Evolutionary conservation across 805 yeast species (phyloP), one percentile per base, ranked within the genome.

Genomic region (Starmerella floris): DNA sequence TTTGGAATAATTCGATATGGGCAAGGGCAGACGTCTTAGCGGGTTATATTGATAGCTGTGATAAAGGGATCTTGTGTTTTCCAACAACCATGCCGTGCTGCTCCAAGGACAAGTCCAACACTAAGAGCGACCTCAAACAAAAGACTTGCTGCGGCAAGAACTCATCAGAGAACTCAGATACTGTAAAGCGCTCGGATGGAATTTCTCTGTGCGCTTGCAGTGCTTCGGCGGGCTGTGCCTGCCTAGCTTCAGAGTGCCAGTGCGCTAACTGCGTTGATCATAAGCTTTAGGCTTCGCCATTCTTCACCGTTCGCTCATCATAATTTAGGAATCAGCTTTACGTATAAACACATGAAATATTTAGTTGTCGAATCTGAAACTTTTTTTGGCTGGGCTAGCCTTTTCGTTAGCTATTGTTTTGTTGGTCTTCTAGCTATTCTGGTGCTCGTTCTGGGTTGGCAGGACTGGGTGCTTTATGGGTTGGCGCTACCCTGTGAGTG

Each of bases 191-290:
- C 5, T 41, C 35, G 9, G 37, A 39, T n/a, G 50, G 50, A 13
- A 39, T 46, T 22, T 46, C 50, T 17, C 44, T 48, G 10, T 48
- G 52, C 23, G 45, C 41, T 6, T 48, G 52, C 44, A 43, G 45
- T 20, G 44, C 48, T 2, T 27, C 35, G 6, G 25, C 43, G 2
- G 46, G 45, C 11, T 48, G 52, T 37, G 45, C 40, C 6, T 48
- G 52, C 38, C 42, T 41, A 16, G 46, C 43, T 2, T 31, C 40
- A 23, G 52, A 45, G 31, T 48, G 52, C 44, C 39, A 48, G 35
- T 48, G 52, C 35, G 35, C 41, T 1, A 42, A 41, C 21, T 48
- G 52, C 30, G 52, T 36, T 11, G 44, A 49, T 33, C 52, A 48
- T 44, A 45, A 48, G 38, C 40, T 48, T 10, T 48, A 27, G 43